Evolutionary conservation across 2,329 filamentous ascomycete genomes (phyloP).

Genomic region (Chaetomium strumarium): DNA sequence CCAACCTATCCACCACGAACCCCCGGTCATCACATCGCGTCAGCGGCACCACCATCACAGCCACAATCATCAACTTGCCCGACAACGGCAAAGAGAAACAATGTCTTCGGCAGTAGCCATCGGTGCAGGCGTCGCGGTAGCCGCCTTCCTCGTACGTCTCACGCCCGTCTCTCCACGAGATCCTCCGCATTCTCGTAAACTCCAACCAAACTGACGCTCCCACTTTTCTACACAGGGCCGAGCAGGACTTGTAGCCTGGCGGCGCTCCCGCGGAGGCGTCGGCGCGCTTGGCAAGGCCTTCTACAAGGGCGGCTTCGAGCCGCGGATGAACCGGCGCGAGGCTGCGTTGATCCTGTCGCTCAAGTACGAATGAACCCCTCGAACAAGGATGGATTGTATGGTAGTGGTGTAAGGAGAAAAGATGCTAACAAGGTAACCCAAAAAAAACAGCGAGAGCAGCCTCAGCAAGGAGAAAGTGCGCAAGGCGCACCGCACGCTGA

Average conservation of each 20-base stretch:
- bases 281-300: slow-evolving; percentile 83
- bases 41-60: neutral
- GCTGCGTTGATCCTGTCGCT: slow-evolving; percentile 86
- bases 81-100: slow-evolving; percentile 19
- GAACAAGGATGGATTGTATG: neutral
- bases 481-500: slow-evolving; percentile 90
- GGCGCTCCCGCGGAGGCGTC: slow-evolving; percentile 71
- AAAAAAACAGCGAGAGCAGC: slow-evolving; percentile 63
- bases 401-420: neutral
- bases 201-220: slow-evolving; percentile 18
- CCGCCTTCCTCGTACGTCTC: slow-evolving; percentile 54
- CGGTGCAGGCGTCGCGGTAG: slow-evolving; percentile 55
- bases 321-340: slow-evolving; percentile 87
- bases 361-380: slow-evolving; percentile 51
- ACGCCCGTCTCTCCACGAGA: neutral
- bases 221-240: slow-evolving; percentile 58
- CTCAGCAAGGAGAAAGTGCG: slow-evolving; percentile 89
- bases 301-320: slow-evolving; percentile 98
- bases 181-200: neutral
- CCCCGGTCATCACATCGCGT: neutral
- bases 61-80: neutral
- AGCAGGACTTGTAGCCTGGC: slow-evolving; percentile 82
- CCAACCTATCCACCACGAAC: slow-evolving; percentile 29
- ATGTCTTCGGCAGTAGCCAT: slow-evolving; percentile 58
- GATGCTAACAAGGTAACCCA: slow-evolving; percentile 51